These are phyloP conservation scores for Aspergillus panamensis DNA, from an alignment of 495 filamentous ascomycete genomes.

Conservation along the genomic window DNA sequence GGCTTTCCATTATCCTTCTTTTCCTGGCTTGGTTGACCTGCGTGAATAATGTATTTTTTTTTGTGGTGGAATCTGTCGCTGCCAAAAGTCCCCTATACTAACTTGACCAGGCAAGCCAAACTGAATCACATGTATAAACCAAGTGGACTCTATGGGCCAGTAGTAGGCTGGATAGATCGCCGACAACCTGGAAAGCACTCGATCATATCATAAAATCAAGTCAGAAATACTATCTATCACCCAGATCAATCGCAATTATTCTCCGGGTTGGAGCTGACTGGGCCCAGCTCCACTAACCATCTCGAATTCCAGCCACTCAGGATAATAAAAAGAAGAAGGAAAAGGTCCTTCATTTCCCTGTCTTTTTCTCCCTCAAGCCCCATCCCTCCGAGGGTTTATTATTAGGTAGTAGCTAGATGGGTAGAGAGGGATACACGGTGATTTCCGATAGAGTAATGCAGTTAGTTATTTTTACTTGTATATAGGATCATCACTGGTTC, in stretches of 20 bases:
- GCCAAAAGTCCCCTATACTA: neutral
- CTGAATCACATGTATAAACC: no score
- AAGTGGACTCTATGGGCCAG: no score
- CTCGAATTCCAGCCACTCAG: constrained; percentile 19
- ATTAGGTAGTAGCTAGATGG: constrained; percentile 13
- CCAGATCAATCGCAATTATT: constrained; percentile 16
- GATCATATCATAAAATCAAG: constrained; percentile 8
- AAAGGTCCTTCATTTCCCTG: constrained; percentile 19
- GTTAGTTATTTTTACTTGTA: constrained; percentile 15
- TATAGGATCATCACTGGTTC: constrained; percentile 5
- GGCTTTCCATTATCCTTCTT: neutral
- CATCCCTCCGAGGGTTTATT: constrained; percentile 3
- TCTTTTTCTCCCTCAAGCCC: constrained; percentile 4
- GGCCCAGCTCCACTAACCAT: constrained; percentile 12
- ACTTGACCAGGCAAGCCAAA: neutral
- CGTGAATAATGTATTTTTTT: neutral
- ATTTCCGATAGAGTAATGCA: constrained; percentile 1
- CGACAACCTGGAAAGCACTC: neutral
- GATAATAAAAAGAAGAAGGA: constrained; percentile 1
- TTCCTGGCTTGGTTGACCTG: neutral
- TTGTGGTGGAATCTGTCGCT: neutral
- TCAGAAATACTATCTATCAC: constrained; percentile 15
- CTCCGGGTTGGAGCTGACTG: constrained; percentile 21
- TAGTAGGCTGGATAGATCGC: neutral
- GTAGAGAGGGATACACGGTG: constrained; percentile 5